Evolutionary conservation across 2,329 filamentous ascomycete genomes (phyloP).

Genomic region (Colletotrichum sp.): DNA sequence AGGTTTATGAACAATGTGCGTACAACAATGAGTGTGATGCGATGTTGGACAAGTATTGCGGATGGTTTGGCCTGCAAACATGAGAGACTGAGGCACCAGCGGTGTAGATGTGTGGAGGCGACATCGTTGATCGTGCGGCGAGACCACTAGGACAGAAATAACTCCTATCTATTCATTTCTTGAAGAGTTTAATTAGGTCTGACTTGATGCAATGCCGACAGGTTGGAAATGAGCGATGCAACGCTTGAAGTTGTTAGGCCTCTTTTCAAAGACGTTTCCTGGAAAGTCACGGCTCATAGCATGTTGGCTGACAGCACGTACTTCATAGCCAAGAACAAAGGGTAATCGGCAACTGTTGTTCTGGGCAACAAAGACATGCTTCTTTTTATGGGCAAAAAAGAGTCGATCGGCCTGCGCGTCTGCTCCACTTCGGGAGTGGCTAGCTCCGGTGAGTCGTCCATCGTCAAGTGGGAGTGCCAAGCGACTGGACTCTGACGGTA

Average conservation of each 20-base stretch:
- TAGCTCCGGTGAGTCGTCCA: not conserved
- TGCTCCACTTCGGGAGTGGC: not conserved
- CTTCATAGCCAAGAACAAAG: not conserved
- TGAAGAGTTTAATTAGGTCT: not conserved
- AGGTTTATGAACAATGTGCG: not conserved
- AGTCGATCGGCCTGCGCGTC: not conserved
- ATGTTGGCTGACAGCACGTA: not conserved
- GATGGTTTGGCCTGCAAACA: not conserved
- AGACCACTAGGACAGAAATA: not conserved
- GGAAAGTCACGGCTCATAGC: not conserved
- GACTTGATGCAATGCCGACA: not conserved
- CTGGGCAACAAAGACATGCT: not conserved
- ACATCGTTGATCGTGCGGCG: not conserved
- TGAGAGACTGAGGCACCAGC: not conserved
- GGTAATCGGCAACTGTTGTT: not conserved
- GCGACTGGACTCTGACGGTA: not conserved
- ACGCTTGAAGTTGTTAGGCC: not conserved
- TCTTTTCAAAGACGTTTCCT: not conserved
- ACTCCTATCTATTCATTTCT: too few relatives aligned
- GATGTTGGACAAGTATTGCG: not conserved
- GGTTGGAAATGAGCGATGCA: not conserved
- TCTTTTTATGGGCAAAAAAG: not conserved
- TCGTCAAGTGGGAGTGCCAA: not conserved
- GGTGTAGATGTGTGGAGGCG: not conserved
- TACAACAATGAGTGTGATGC: not conserved